Percentiles rank a stretch among this genome's conserved stretches.
Evolutionary conservation across 208 protist genomes (phyloP).

Genomic region (Acanthamoeba quina): DNA sequence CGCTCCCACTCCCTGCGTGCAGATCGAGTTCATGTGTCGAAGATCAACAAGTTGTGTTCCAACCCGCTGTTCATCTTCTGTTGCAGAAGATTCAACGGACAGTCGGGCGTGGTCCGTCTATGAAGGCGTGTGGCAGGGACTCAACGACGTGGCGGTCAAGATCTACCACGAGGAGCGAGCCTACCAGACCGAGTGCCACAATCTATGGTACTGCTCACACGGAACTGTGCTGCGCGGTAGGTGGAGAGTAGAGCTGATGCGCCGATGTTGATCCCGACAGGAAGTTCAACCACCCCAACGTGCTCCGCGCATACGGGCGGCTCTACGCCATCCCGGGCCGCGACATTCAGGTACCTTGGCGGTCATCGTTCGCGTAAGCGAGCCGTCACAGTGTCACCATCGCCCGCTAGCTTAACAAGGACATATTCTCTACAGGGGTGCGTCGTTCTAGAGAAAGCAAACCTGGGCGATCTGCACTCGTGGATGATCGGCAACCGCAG

Average conservation of each 20-base stretch:
- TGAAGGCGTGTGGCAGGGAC: background rate
- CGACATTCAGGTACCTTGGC: conserved; percentile 11
- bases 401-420: background rate
- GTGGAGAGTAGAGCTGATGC: background rate
- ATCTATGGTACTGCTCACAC: background rate
- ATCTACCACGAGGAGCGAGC: conserved; percentile 30
- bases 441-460: conserved; percentile 30
- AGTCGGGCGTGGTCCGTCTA: conserved; percentile 34
- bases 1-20: background rate
- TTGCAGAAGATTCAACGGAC: background rate
- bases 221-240: background rate
- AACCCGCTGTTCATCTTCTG: background rate
- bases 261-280: background rate
- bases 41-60: background rate
- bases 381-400: background rate
- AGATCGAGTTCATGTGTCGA: background rate
- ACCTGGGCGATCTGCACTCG: conserved; percentile 31
- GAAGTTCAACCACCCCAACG: conserved; percentile 44
- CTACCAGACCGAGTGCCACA: conserved; percentile 26
- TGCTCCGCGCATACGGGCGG: background rate
- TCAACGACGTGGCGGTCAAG: conserved; percentile 8
- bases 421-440: background rate
- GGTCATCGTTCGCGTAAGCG: background rate
- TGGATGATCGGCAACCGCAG: conserved; percentile 36
- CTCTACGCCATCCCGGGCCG: conserved; percentile 11